Conservation (phyloP, 768 basidiomycete species). For the Podaxis pistillaris region DNA sequence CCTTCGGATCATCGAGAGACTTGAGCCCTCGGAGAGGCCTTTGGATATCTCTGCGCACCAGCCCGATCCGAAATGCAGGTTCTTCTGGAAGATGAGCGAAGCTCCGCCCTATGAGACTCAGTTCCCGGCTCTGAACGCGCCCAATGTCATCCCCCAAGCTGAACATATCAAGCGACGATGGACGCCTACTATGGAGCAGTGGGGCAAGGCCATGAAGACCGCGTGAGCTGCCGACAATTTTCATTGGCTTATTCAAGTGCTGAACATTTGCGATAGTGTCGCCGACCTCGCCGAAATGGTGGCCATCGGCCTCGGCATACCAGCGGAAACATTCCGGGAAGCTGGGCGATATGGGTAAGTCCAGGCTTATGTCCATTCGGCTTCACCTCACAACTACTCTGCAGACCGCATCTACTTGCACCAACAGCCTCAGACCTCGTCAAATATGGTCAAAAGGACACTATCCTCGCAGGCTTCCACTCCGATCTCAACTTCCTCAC, state of each 20-base stretch:
- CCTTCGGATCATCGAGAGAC: constrained; percentile 68
- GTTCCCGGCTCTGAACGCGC: constrained; percentile 75
- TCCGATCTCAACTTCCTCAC: constrained; percentile 92
- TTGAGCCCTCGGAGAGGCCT: constrained; percentile 80
- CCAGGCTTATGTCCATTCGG: neutral
- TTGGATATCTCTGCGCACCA: constrained; percentile 77
- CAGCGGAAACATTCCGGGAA: constrained; percentile 64
- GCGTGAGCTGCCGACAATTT: constrained; percentile 51
- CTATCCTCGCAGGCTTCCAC: constrained; percentile 93
- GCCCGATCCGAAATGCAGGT: constrained; percentile 94
- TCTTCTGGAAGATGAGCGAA: constrained; percentile 85
- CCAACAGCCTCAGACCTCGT: constrained; percentile 90
- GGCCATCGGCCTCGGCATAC: constrained; percentile 78
- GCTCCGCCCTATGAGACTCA: constrained; percentile 73
- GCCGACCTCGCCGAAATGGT: constrained; percentile 87
- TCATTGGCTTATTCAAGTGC: neutral
- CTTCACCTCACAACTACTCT: neutral
- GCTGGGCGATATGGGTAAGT: constrained; percentile 82
- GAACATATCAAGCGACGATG: constrained; percentile 58
- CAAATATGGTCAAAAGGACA: constrained; percentile 75
- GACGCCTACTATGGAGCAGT: constrained; percentile 74
- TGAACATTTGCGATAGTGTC: constrained; percentile 49
- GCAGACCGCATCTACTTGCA: constrained; percentile 82
- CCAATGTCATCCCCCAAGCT: constrained; percentile 79
- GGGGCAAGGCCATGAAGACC: constrained; percentile 86